Percentiles rank a stretch among this genome's conserved stretches.
These are phyloP conservation scores for Uromyces viciae-fabae DNA, from an alignment of 1,284 basidiomycete species.

Conservation along the genomic window DNA sequence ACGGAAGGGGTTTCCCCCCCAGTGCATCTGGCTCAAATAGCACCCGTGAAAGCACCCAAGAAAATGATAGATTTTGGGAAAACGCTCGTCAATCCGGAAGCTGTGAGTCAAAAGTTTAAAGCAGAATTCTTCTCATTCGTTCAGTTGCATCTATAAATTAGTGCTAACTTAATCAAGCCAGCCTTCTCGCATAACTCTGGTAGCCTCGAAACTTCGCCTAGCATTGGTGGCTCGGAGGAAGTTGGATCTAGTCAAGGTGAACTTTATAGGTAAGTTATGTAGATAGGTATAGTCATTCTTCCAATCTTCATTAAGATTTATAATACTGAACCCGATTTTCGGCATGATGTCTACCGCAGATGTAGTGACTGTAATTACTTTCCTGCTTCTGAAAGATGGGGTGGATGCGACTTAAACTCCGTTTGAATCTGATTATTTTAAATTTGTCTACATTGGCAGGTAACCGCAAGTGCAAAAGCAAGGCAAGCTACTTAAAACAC, in stretches of 20 bases:
- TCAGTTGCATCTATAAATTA: neutral
- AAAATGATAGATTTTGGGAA: neutral
- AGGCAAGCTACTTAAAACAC: constrained; percentile 28
- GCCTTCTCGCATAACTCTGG: neutral
- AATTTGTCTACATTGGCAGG: neutral
- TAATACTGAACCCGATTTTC: neutral
- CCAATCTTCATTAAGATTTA: neutral
- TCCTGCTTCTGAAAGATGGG: too few relatives aligned
- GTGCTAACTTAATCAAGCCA: neutral
- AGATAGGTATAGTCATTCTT: neutral
- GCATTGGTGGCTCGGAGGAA: neutral
- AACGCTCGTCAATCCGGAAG: neutral
- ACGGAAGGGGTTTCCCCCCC: neutral
- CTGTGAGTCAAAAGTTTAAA: neutral
- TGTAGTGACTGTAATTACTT: constrained; percentile 22
- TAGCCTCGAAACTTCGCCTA: neutral
- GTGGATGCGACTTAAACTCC: too few relatives aligned
- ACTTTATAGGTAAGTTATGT: constrained; percentile 5
- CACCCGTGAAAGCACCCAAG: neutral
- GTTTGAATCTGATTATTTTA: too few relatives aligned
- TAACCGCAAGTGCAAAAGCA: constrained; percentile 39
- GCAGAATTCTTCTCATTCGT: neutral
- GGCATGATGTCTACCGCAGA: neutral
- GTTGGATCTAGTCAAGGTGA: neutral
- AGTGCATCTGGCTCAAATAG: neutral